These are phyloP conservation scores for Sphaerulina populicola DNA, from an alignment of 2,329 filamentous ascomycete species.

Conservation along the genomic window DNA sequence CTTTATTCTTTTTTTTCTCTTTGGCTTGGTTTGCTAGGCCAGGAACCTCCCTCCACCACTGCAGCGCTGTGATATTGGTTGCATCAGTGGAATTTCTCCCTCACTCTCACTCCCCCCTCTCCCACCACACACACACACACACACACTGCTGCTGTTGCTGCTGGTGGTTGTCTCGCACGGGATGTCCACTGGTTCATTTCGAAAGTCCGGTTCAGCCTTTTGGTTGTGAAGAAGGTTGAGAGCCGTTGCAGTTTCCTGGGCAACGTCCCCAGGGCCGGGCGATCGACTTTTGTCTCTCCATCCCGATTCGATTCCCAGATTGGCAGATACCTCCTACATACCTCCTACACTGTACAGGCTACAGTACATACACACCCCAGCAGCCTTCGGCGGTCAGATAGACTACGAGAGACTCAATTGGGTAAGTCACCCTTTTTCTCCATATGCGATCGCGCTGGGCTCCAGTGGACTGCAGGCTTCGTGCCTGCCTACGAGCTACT, in stretches of 20 bases:
- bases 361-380: too few relatives aligned
- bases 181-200: neutral
- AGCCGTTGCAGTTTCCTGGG: neutral
- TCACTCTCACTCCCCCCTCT: neutral
- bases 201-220: neutral
- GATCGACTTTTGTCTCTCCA: neutral
- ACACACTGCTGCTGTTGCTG: neutral
- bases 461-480: slow-evolving; percentile 4
- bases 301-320: too few relatives aligned
- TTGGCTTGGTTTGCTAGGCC: neutral
- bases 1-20: neutral
- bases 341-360: too few relatives aligned
- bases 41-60: neutral
- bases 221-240: neutral
- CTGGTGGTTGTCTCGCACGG: neutral
- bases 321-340: too few relatives aligned
- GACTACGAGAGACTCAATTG: neutral
- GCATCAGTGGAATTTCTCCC: neutral
- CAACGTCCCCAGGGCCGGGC: neutral
- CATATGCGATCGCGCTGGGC: neutral
- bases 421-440: neutral
- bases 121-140: neutral
- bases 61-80: neutral
- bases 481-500: slow-evolving; percentile 7
- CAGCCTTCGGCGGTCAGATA: neutral